These are phyloP conservation scores for Tilletia setariae DNA, from an alignment of 1,284 basidiomycete species.

Conservation along the genomic window DNA sequence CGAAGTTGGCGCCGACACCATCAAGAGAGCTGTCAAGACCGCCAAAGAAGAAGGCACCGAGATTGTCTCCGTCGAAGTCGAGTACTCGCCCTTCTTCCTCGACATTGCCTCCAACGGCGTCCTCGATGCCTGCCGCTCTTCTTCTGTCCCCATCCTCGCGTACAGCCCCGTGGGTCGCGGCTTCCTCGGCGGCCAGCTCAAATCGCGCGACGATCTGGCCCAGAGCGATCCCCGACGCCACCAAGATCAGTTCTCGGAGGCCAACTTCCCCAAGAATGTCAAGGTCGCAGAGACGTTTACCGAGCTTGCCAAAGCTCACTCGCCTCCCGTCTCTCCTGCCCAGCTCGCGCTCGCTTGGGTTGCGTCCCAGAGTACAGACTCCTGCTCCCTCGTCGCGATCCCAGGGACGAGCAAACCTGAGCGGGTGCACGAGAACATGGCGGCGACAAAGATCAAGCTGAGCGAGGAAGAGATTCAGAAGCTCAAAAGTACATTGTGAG, in stretches of 20 bases:
- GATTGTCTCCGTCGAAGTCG: slow-evolving; percentile 64
- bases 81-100: slow-evolving; percentile 65
- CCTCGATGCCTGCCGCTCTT: slow-evolving; percentile 56
- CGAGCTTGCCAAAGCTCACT: slow-evolving; percentile 23
- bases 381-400: slow-evolving; percentile 61
- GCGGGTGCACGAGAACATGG: slow-evolving; percentile 45
- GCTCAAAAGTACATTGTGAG: not conserved
- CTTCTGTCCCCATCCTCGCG: slow-evolving; percentile 62
- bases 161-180: slow-evolving; percentile 59
- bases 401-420: slow-evolving; percentile 58
- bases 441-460: not conserved
- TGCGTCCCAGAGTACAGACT: slow-evolving; percentile 41
- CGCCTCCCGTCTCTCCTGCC: slow-evolving; percentile 57
- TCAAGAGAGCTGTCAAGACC: slow-evolving; percentile 34
- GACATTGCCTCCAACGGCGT: slow-evolving; percentile 58
- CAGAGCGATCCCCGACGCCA: slow-evolving; percentile 59
- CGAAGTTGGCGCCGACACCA: slow-evolving; percentile 38
- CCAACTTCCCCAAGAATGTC: slow-evolving; percentile 64
- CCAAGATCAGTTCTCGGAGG: slow-evolving; percentile 18
- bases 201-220: slow-evolving; percentile 61
- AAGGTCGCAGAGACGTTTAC: slow-evolving; percentile 60
- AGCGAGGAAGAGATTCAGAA: not conserved
- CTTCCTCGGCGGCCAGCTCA: slow-evolving; percentile 63
- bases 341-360: slow-evolving; percentile 67
- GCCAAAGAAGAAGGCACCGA: slow-evolving; percentile 19